Conservation (phyloP, 495 filamentous ascomycete genomes). For the Zalerion maritima region DNA sequence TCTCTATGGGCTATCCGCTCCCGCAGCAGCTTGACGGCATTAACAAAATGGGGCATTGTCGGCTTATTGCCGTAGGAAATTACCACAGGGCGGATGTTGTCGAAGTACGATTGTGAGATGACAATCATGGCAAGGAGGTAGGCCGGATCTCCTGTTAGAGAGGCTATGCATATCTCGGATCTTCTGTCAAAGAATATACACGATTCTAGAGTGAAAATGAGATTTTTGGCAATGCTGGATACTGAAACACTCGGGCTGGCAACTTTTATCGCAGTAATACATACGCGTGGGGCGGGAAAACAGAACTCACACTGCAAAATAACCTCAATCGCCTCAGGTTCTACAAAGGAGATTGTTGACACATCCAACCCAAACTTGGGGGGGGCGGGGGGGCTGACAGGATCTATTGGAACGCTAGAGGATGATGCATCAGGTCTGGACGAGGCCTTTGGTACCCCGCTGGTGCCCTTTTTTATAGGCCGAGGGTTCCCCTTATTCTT, state of each 20-base stretch:
- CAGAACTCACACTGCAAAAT: constrained; percentile 2
- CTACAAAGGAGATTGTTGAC: constrained; percentile 1
- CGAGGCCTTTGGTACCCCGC: constrained; percentile 1
- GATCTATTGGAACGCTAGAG: no score
- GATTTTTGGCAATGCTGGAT: constrained; percentile 22
- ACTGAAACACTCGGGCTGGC: constrained; percentile 11
- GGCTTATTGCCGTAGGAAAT: background rate
- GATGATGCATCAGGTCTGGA: no score
- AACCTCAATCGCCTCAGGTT: background rate
- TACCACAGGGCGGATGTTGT: constrained; percentile 1
- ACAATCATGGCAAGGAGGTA: constrained; percentile 27
- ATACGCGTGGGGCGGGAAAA: constrained; percentile 2
- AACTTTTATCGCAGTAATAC: background rate
- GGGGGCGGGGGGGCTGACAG: background rate
- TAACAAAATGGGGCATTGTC: constrained; percentile 13
- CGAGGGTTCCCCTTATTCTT: constrained; percentile 22
- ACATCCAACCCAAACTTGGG: background rate
- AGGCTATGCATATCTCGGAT: constrained; percentile 17
- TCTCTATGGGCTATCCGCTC: constrained; percentile 13
- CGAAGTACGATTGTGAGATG: constrained; percentile 20
- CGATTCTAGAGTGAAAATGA: constrained; percentile 23
- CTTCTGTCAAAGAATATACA: constrained; percentile 21
- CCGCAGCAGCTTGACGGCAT: constrained; percentile 20
- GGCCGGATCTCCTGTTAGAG: constrained; percentile 19
- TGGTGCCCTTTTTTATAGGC: constrained; percentile 1